A percentile compares a stretch with the other conserved stretches of the same genome.
Conservation (phyloP, 2,329 filamentous ascomycete genomes). For the Keithomyces neogunnii region DNA sequence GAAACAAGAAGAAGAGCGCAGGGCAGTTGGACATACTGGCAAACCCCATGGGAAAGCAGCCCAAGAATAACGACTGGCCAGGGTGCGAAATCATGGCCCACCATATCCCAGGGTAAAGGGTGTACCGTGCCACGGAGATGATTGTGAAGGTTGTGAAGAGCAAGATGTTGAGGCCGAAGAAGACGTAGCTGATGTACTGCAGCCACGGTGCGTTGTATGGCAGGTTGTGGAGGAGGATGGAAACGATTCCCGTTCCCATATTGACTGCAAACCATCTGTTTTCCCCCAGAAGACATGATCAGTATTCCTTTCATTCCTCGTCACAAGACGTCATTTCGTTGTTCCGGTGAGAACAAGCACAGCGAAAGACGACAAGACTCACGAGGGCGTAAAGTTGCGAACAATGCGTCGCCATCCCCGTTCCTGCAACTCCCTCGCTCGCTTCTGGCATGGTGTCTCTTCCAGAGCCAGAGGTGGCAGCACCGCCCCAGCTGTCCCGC, state of each 20-base stretch:
- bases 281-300: not conserved
- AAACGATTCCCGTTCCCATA: slow-evolving; percentile 63
- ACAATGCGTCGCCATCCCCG: slow-evolving; percentile 36
- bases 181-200: slow-evolving; percentile 47
- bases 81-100: slow-evolving; percentile 57
- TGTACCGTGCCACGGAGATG: slow-evolving; percentile 52
- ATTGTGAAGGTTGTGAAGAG: slow-evolving; percentile 47
- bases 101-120: slow-evolving; percentile 59
- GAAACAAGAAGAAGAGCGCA: not conserved
- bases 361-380: slow-evolving; percentile 14
- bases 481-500: not conserved
- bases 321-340: too few relatives aligned
- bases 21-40: slow-evolving; percentile 33
- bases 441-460: slow-evolving; percentile 17
- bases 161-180: slow-evolving; percentile 51
- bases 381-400: slow-evolving; percentile 48
- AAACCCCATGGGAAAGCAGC: slow-evolving; percentile 60
- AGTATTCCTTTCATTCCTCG: not conserved
- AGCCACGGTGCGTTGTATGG: slow-evolving; percentile 53
- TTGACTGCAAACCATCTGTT: slow-evolving; percentile 48
- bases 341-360: too few relatives aligned
- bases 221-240: slow-evolving; percentile 52
- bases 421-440: slow-evolving; percentile 14
- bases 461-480: not conserved
- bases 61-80: slow-evolving; percentile 59